These are phyloP conservation scores for Pseudocercospora vitis DNA, from an alignment of 2,329 filamentous ascomycete species.

Conservation along the genomic window DNA sequence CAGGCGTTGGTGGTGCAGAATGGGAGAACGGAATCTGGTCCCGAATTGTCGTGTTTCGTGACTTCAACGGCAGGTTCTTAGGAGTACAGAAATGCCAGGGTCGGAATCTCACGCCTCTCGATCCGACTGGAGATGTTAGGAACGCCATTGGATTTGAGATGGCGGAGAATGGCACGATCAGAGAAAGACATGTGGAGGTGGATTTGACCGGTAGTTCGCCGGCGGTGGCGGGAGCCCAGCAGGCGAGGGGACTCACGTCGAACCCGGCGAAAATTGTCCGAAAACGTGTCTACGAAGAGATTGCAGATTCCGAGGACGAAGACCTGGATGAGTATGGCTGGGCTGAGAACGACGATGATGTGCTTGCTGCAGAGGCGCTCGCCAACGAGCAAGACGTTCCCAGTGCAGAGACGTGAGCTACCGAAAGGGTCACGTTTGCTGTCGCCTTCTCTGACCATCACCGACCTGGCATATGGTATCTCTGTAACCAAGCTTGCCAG, in stretches of 20 bases:
- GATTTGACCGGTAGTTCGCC: constrained; percentile 22
- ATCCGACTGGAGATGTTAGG: constrained; percentile 44
- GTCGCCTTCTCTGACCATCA: constrained; percentile 37
- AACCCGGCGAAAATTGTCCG: constrained; percentile 29
- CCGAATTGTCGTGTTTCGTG: constrained; percentile 74
- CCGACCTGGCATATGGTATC: constrained; percentile 51
- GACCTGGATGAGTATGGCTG: constrained; percentile 69
- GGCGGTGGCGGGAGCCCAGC: background rate
- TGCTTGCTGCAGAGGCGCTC: constrained; percentile 9
- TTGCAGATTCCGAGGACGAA: constrained; percentile 63
- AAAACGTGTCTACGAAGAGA: constrained; percentile 61
- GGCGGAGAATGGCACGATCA: constrained; percentile 45
- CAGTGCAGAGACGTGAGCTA: background rate
- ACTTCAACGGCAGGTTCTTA: constrained; percentile 55
- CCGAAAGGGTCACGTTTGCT: constrained; percentile 1
- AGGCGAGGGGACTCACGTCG: constrained; percentile 1
- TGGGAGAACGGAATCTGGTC: constrained; percentile 80
- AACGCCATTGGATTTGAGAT: constrained; percentile 53
- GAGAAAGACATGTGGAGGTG: constrained; percentile 29
- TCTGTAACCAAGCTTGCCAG: constrained; percentile 57
- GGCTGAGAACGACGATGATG: constrained; percentile 65
- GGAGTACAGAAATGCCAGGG: constrained; percentile 49
- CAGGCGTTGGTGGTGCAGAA: constrained; percentile 70
- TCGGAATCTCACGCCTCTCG: constrained; percentile 34
- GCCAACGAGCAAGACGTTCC: background rate